Percentiles rank a stretch among this genome's conserved stretches.
These are phyloP conservation scores for Chenopodium album DNA, from an alignment of 148 eudicot genomes.

Conservation along the genomic window DNA sequence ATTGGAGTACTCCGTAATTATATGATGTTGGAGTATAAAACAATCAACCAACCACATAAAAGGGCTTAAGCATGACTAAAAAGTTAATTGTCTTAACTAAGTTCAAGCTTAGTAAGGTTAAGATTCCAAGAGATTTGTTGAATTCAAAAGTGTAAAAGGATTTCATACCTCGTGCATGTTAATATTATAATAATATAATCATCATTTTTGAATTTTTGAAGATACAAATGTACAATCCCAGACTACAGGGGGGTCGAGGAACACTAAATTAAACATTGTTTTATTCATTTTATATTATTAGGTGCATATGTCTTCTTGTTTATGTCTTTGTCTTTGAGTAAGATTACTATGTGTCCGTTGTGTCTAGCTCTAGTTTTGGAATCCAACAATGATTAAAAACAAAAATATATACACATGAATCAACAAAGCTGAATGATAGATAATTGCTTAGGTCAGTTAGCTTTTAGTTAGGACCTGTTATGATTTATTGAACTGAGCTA, in stretches of 20 bases:
- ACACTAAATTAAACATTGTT: neutral
- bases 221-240: too few species aligned
- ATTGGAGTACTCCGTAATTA: neutral
- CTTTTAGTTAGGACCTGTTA: too few species aligned
- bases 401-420: neutral
- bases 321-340: neutral
- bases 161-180: neutral
- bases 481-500: too few species aligned
- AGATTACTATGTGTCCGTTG: neutral
- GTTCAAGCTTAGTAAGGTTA: neutral
- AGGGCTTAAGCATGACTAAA: neutral
- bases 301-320: neutral
- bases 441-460: too few species aligned
- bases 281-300: neutral
- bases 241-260: too few species aligned
- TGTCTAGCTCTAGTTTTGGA: neutral
- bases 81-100: neutral
- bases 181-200: neutral
- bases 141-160: neutral
- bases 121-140: conserved; percentile 14
- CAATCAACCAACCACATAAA: neutral
- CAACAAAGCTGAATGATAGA: too few species aligned
- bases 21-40: neutral
- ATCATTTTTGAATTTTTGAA: too few species aligned
- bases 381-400: neutral